Evolutionary conservation across 208 protist genomes (phyloP).

Genomic region (Leishmania tarentolae): DNA sequence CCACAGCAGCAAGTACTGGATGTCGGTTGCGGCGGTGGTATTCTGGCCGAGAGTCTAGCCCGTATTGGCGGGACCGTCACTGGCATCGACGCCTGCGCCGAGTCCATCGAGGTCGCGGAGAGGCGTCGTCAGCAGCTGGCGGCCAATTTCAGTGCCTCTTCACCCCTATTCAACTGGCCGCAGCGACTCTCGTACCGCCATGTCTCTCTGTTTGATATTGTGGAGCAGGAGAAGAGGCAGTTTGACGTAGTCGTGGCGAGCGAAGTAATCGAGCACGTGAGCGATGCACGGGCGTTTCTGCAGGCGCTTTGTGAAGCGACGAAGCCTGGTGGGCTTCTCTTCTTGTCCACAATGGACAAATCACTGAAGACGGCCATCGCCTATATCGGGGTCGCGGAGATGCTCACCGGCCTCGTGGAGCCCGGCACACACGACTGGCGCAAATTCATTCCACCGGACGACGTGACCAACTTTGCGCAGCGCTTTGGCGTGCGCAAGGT

Average conservation of each 20-base stretch:
- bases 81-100: constrained; percentile 89
- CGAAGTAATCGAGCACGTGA: constrained; percentile 95
- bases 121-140: constrained; percentile 25
- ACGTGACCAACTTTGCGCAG: constrained; percentile 60
- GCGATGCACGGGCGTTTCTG: constrained; percentile 85
- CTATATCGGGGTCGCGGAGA: constrained; percentile 86
- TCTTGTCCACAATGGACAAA: constrained; percentile 94
- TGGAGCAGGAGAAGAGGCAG: constrained; percentile 24
- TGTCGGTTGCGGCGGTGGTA: constrained; percentile 92
- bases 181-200: constrained; percentile 31
- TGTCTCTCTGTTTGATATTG: constrained; percentile 56
- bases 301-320: constrained; percentile 71
- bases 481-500: constrained; percentile 63
- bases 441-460: constrained; percentile 87
- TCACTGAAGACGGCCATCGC: constrained; percentile 72
- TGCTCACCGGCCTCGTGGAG: constrained; percentile 79
- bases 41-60: constrained; percentile 88
- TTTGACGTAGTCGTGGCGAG: constrained; percentile 89
- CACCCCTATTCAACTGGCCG: constrained; percentile 24
- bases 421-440: constrained; percentile 92
- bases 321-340: constrained; percentile 85
- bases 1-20: constrained; percentile 68
- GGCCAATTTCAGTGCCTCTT: not conserved
- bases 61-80: constrained; percentile 87
- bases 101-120: constrained; percentile 81